Evolutionary conservation across 1,284 basidiomycete genomes (phyloP).

Genomic region (Cystobasidium sp.): DNA sequence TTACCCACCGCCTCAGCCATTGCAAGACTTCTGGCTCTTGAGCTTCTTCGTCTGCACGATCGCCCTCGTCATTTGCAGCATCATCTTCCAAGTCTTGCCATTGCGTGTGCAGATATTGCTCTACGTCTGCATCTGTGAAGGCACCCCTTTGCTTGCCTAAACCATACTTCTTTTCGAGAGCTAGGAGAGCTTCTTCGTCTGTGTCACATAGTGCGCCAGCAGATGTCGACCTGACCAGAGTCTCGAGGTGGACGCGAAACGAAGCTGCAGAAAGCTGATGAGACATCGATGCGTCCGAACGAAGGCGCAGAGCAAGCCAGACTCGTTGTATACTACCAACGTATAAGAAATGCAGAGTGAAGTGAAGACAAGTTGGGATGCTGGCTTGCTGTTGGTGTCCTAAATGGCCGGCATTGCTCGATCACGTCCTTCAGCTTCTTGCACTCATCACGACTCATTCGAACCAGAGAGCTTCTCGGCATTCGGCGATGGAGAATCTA

Average conservation of each 20-base stretch:
- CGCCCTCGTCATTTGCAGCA: neutral
- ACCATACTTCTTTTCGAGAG: constrained; percentile 8
- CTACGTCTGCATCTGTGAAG: constrained; percentile 3
- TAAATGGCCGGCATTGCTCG: neutral
- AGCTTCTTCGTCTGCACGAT: constrained; percentile 1
- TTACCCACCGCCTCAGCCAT: constrained; percentile 16
- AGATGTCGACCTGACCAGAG: constrained; percentile 23
- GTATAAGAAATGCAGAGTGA: too few species aligned
- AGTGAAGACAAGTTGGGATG: too few species aligned
- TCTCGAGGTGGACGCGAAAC: constrained; percentile 16
- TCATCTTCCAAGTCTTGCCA: neutral
- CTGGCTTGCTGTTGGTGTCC: neutral
- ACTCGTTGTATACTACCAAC: too few species aligned
- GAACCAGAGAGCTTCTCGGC: neutral
- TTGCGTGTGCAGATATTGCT: constrained; percentile 18
- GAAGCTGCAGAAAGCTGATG: neutral
- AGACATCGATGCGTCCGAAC: neutral
- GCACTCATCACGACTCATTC: neutral
- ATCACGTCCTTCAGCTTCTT: neutral
- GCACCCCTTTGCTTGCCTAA: neutral
- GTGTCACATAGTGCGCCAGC: constrained; percentile 29
- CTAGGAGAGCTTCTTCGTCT: constrained; percentile 18
- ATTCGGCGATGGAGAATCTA: too few species aligned
- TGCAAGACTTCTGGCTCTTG: constrained; percentile 12
- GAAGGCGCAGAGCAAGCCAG: too few species aligned